phyloP scores from a whole-genome alignment of 495 filamentous ascomycete genomes.

The Hypoxylon fragiforme region DNA sequence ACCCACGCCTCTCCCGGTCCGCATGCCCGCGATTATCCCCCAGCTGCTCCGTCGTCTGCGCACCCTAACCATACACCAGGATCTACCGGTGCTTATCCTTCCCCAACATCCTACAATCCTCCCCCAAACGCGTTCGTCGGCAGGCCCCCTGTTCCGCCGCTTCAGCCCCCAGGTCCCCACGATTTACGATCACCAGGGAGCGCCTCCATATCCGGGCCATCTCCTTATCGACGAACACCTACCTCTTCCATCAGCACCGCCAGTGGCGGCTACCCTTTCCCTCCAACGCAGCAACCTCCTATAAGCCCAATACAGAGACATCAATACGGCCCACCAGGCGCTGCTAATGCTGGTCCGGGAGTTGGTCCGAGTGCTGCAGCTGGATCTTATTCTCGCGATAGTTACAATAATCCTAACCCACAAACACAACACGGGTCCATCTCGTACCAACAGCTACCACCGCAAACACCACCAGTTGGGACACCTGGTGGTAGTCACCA shows the following conservation, averaged over 20 bases:
- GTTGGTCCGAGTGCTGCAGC: conserved; percentile 42
- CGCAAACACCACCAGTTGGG: conserved; percentile 55
- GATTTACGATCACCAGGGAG: conserved; percentile 57
- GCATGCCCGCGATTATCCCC: conserved; percentile 35
- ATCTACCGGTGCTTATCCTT: conserved; percentile 41
- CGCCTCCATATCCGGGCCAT: conserved; percentile 50
- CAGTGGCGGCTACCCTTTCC: conserved; percentile 59
- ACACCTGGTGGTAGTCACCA: conserved; percentile 49
- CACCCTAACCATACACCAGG: conserved; percentile 39
- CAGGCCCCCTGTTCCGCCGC: conserved; percentile 53
- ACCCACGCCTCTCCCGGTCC: conserved; percentile 47
- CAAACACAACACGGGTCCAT: conserved; percentile 38
- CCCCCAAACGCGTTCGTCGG: conserved; percentile 44
- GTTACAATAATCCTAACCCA: conserved; percentile 40
- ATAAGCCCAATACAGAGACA: conserved; percentile 54
- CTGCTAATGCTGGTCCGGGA: conserved; percentile 26
- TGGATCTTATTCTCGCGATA: conserved; percentile 51
- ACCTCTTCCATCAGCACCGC: conserved; percentile 46
- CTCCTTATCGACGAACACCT: conserved; percentile 57
- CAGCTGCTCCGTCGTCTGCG: neutral
- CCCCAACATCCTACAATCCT: conserved; percentile 47
- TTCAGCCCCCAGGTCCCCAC: conserved; percentile 52
- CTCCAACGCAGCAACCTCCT: conserved; percentile 55
- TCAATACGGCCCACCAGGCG: conserved; percentile 45
- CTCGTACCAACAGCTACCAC: conserved; percentile 44